phyloP scores from a whole-genome alignment of 441 rosid genomes.

The Omphalea diandra region DNA sequence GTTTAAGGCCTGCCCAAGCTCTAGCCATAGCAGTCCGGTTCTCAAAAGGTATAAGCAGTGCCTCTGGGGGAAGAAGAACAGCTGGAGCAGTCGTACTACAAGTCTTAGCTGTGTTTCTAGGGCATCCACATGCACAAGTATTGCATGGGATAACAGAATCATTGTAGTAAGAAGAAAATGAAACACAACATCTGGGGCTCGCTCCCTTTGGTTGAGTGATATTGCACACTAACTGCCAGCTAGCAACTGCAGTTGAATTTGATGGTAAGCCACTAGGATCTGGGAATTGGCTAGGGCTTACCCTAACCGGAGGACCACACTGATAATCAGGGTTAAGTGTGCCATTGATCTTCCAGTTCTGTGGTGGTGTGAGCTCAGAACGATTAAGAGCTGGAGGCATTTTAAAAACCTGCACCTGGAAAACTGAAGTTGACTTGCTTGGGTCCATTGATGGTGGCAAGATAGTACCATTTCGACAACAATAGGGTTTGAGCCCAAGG shows the following conservation, averaged over 20 bases:
- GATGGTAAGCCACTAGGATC: constrained; percentile 63
- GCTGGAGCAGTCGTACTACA: constrained; percentile 75
- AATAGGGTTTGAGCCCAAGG: constrained; percentile 64
- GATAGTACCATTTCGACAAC: constrained; percentile 90
- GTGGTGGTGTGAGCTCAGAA: constrained; percentile 67
- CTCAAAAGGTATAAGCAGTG: constrained; percentile 76
- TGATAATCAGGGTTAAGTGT: constrained; percentile 71
- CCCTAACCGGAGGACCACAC: constrained; percentile 82
- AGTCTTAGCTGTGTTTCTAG: constrained; percentile 40
- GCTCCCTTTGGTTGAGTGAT: constrained; percentile 62
- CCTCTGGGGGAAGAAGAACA: constrained; percentile 70
- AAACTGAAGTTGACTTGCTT: constrained; percentile 69
- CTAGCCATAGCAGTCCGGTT: constrained; percentile 55
- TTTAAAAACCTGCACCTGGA: constrained; percentile 81
- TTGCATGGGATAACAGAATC: constrained; percentile 85
- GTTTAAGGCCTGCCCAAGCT: constrained; percentile 78
- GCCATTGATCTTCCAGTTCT: constrained; percentile 82
- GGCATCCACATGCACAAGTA: constrained; percentile 90
- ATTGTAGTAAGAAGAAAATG: constrained; percentile 87
- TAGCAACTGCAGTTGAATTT: constrained; percentile 61
- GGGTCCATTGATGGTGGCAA: constrained; percentile 82
- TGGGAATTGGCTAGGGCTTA: constrained; percentile 63
- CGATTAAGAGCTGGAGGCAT: constrained; percentile 88
- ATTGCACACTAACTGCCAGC: constrained; percentile 98
- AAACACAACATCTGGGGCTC: constrained; percentile 76